phyloP scores from a whole-genome alignment of 1,139 yeast genomes.

The Groenewaldozyma auringiensis region DNA sequence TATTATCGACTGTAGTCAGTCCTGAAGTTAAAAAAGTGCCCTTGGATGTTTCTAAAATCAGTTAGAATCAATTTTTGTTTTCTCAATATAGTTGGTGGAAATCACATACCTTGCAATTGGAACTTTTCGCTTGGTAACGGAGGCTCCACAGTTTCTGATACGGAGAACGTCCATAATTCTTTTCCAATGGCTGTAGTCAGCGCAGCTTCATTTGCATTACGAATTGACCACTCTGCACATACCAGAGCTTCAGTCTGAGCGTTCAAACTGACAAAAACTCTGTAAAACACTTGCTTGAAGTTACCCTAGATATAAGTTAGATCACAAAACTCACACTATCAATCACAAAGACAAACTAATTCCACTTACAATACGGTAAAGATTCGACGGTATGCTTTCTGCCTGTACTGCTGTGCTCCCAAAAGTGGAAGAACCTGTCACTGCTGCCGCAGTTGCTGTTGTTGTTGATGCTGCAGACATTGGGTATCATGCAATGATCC shows the following conservation, averaged over 20 bases:
- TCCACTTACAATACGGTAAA: conserved; percentile 23
- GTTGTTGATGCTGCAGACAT: too few relatives aligned
- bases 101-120: conserved; percentile 24
- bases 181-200: conserved; percentile 54
- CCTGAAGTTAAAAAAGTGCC: conserved; percentile 31
- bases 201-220: conserved; percentile 45
- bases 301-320: conserved; percentile 17
- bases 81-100: too few relatives aligned
- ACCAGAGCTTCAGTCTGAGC: conserved; percentile 36
- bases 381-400: conserved; percentile 24
- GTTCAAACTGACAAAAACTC: conserved; percentile 31
- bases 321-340: not conserved
- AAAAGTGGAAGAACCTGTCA: not conserved
- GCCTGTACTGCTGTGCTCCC: conserved; percentile 7
- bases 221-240: conserved; percentile 52
- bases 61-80: too few relatives aligned
- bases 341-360: not conserved
- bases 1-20: conserved; percentile 31
- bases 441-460: too few relatives aligned
- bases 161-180: conserved; percentile 53
- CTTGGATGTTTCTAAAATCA: conserved; percentile 28
- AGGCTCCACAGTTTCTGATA: conserved; percentile 27
- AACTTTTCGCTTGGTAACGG: conserved; percentile 28
- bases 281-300: conserved; percentile 25
- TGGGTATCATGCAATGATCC: too few relatives aligned